phyloP scores from a whole-genome alignment of 129 eudicot genomes.

The Mikania micrantha region DNA sequence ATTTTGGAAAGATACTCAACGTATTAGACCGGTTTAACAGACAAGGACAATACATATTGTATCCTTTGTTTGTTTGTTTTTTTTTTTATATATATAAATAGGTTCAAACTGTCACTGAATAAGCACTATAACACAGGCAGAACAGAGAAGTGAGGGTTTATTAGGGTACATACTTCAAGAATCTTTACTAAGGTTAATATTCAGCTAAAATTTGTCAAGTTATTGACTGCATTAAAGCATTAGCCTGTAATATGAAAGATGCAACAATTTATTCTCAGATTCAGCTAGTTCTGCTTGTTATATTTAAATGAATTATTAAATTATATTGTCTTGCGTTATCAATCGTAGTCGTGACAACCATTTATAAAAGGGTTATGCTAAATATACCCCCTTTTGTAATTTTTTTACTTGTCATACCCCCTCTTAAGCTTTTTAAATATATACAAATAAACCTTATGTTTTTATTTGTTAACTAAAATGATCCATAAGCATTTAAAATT shows the following conservation, averaged over 20 bases:
- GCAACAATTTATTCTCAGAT: background rate
- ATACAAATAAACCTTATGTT: no score
- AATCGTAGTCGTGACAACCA: background rate
- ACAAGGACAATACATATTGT: background rate
- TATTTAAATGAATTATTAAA: background rate
- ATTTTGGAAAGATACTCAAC: background rate
- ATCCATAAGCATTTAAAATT: no score
- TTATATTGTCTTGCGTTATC: background rate
- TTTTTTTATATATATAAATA: background rate
- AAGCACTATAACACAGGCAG: background rate
- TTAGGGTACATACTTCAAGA: background rate
- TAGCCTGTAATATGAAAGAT: background rate
- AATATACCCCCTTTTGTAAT: no score
- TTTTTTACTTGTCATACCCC: no score
- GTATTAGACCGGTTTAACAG: background rate
- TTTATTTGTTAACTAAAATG: no score
- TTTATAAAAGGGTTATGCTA: no score
- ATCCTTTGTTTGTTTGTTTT: no score
- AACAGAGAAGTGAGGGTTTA: background rate
- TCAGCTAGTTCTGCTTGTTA: background rate
- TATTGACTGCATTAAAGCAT: background rate
- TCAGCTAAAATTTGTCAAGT: background rate
- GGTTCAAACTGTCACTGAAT: background rate
- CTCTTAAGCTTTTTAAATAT: no score
- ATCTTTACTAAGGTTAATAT: background rate